A percentile compares a stretch with the other conserved stretches of the same genome.
These are phyloP conservation scores for Calonectria pseudoreteaudii DNA, from an alignment of 2,329 filamentous ascomycete genomes.

Conservation along the genomic window DNA sequence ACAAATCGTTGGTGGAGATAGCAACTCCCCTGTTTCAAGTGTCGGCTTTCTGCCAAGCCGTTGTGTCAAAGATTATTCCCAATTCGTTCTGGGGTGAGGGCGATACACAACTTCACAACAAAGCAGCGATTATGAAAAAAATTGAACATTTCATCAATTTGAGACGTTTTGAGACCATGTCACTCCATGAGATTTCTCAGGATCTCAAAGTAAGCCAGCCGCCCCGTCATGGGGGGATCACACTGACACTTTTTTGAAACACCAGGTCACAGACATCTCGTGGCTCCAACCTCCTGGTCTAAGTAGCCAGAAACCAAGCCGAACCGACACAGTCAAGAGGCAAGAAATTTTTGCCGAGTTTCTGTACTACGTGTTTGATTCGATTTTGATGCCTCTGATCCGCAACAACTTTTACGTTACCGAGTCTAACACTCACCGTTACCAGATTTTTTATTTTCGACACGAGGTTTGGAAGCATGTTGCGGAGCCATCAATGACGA, in stretches of 20 bases:
- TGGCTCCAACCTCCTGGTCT: slow-evolving; percentile 77
- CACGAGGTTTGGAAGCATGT: slow-evolving; percentile 90
- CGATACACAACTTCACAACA: slow-evolving; percentile 68
- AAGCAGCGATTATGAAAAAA: slow-evolving; percentile 69
- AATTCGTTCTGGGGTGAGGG: slow-evolving; percentile 78
- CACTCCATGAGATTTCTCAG: slow-evolving; percentile 82
- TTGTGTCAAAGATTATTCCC: slow-evolving; percentile 79
- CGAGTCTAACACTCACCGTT: slow-evolving; percentile 84
- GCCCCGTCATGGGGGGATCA: neutral
- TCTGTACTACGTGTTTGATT: slow-evolving; percentile 93
- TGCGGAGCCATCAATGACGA: slow-evolving; percentile 76
- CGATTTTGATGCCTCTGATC: slow-evolving; percentile 86
- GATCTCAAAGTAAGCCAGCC: slow-evolving; percentile 72
- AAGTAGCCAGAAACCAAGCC: slow-evolving; percentile 68
- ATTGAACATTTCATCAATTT: slow-evolving; percentile 84
- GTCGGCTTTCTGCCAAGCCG: slow-evolving; percentile 88
- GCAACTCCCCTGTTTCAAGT: slow-evolving; percentile 77
- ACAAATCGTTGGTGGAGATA: slow-evolving; percentile 69
- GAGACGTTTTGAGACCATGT: slow-evolving; percentile 84
- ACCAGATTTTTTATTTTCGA: slow-evolving; percentile 90
- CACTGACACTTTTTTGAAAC: slow-evolving; percentile 2
- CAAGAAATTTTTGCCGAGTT: slow-evolving; percentile 85
- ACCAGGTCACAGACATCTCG: slow-evolving; percentile 72
- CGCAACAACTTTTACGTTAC: slow-evolving; percentile 94
- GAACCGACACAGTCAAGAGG: slow-evolving; percentile 80